These are phyloP conservation scores for Scytalidium sp. DNA, from an alignment of 2,329 filamentous ascomycete species.

Conservation along the genomic window DNA sequence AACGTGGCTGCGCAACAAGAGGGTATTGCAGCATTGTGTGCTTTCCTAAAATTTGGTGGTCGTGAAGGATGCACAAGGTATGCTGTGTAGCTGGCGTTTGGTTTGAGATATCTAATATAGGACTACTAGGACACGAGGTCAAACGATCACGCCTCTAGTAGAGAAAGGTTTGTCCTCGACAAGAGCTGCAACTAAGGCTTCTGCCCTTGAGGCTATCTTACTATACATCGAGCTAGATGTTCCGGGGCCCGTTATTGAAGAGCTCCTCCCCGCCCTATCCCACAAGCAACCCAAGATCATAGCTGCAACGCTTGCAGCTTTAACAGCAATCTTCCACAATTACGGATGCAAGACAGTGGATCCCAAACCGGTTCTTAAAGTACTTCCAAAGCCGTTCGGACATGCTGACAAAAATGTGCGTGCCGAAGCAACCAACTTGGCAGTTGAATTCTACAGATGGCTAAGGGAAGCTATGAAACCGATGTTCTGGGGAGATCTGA, in stretches of 20 bases:
- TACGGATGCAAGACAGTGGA: conserved; percentile 94
- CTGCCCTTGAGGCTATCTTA: conserved; percentile 79
- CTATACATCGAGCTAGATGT: conserved; percentile 89
- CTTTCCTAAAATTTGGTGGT: conserved; percentile 89
- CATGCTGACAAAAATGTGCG: conserved; percentile 98
- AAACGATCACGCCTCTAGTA: conserved; percentile 74
- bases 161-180: conserved; percentile 92
- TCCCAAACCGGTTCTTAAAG: conserved; percentile 86
- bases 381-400: conserved; percentile 84
- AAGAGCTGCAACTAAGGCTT: conserved; percentile 83
- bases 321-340: conserved; percentile 85
- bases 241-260: conserved; percentile 82
- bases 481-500: conserved; percentile 93
- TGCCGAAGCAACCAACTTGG: conserved; percentile 85
- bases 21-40: conserved; percentile 80
- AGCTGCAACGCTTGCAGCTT: conserved; percentile 67
- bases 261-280: conserved; percentile 76
- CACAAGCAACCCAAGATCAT: conserved; percentile 93
- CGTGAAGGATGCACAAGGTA: conserved; percentile 71
- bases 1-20: conserved; percentile 98
- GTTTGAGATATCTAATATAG: conserved; percentile 9
- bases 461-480: conserved; percentile 97
- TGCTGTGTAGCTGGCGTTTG: conserved; percentile 13
- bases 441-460: conserved; percentile 96
- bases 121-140: conserved; percentile 62